Percentiles rank a stretch among this genome's conserved stretches.
These are phyloP conservation scores for Mycena rebaudengoi DNA, from an alignment of 768 basidiomycete genomes.

Conservation along the genomic window DNA sequence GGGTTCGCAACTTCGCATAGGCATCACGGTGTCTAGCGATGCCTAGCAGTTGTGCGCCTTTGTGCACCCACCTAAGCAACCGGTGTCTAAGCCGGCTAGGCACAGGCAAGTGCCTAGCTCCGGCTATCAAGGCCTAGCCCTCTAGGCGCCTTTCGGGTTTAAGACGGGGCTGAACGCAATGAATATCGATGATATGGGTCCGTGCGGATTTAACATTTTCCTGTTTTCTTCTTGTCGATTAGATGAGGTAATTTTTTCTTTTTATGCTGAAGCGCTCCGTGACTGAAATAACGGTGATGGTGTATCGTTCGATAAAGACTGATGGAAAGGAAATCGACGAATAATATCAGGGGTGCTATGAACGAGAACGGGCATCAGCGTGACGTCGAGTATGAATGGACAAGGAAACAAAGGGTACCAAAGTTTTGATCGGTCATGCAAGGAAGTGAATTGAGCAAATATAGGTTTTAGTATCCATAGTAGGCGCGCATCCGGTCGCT, in stretches of 20 bases:
- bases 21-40: no score
- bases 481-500: slow-evolving; percentile 75
- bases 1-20: no score
- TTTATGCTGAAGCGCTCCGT: no score
- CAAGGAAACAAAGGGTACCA: slow-evolving; percentile 26
- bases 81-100: no score
- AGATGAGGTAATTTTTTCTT: no score
- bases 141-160: no score
- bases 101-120: no score
- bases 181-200: neutral
- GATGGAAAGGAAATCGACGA: neutral
- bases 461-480: slow-evolving; percentile 59
- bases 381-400: neutral
- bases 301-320: neutral
- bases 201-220: no score
- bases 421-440: slow-evolving; percentile 37
- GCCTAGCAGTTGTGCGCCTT: no score
- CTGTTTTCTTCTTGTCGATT: neutral
- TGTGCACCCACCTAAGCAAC: no score
- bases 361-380: neutral
- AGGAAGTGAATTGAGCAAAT: slow-evolving; percentile 19
- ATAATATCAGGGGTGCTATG: slow-evolving; percentile 3
- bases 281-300: neutral
- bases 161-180: no score
- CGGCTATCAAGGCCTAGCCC: no score